Conservation (phyloP, 2,329 filamentous ascomycete species). For the Fusarium tricinctum region DNA sequence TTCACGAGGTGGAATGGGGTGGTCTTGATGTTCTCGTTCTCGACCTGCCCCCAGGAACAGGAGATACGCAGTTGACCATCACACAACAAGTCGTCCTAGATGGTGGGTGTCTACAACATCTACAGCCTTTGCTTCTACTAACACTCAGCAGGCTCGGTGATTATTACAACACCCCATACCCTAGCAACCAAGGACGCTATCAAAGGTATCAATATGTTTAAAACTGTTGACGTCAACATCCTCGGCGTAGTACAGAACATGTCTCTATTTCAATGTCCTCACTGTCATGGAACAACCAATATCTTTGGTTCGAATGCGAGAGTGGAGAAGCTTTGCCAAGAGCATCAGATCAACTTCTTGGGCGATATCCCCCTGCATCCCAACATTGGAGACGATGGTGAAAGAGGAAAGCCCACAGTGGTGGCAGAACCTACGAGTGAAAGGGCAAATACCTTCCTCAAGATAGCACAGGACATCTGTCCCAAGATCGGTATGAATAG, state of each 20-base stretch:
- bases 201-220: constrained; percentile 93
- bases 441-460: constrained; percentile 78
- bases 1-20: constrained; percentile 96
- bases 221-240: constrained; percentile 83
- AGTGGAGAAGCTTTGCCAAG: constrained; percentile 76
- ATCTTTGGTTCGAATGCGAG: constrained; percentile 79
- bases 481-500: constrained; percentile 58
- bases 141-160: constrained; percentile 73
- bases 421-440: constrained; percentile 85
- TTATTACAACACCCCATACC: constrained; percentile 94
- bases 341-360: constrained; percentile 82
- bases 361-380: constrained; percentile 92
- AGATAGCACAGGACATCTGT: constrained; percentile 72
- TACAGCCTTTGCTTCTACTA: constrained; percentile 4
- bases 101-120: constrained; percentile 62
- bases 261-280: constrained; percentile 85
- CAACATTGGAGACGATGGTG: constrained; percentile 87
- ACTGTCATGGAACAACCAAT: constrained; percentile 79
- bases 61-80: constrained; percentile 96
- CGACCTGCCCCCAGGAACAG: constrained; percentile 93
- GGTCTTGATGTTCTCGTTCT: constrained; percentile 89
- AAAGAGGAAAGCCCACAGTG: constrained; percentile 89
- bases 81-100: constrained; percentile 93
- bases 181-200: constrained; percentile 92
- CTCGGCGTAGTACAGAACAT: constrained; percentile 94